These are phyloP conservation scores for Alternaria sp. DNA, from an alignment of 2,329 filamentous ascomycete species.

Conservation along the genomic window DNA sequence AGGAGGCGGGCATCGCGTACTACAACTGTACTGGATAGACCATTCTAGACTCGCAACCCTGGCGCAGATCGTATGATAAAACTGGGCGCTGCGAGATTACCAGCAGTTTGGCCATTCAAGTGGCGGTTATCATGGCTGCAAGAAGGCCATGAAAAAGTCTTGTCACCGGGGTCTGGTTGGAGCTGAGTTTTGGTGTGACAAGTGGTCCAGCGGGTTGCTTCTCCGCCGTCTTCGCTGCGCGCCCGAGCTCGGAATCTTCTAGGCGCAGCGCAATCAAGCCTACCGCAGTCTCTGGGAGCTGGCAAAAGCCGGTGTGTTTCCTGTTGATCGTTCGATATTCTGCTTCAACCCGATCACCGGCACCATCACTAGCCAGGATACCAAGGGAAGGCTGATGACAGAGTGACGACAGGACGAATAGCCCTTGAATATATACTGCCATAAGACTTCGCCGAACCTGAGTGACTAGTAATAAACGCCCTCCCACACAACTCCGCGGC, in stretches of 20 bases:
- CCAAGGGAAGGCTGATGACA: conserved; percentile 6
- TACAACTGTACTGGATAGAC: background rate
- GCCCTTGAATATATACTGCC: background rate
- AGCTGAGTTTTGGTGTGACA: conserved; percentile 1
- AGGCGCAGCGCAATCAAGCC: conserved; percentile 6
- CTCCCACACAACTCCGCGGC: background rate
- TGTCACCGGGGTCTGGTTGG: background rate
- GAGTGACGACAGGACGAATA: conserved; percentile 7
- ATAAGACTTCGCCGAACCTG: background rate
- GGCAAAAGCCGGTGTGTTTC: conserved; percentile 9
- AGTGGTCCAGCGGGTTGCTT: background rate
- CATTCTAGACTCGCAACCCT: background rate
- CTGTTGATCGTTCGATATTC: conserved; percentile 9
- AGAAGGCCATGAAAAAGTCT: background rate
- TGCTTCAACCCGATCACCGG: conserved; percentile 1
- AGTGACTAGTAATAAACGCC: background rate
- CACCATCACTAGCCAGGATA: background rate
- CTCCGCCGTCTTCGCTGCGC: background rate
- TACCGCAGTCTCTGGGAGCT: conserved; percentile 1
- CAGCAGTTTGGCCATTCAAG: background rate
- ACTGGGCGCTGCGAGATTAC: background rate
- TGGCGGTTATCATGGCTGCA: conserved; percentile 1
- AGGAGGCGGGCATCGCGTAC: background rate
- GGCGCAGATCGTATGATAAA: background rate
- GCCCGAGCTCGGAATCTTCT: conserved; percentile 6